phyloP scores from a whole-genome alignment of 1,139 yeast species.

The Zygoascus hellenicus region DNA sequence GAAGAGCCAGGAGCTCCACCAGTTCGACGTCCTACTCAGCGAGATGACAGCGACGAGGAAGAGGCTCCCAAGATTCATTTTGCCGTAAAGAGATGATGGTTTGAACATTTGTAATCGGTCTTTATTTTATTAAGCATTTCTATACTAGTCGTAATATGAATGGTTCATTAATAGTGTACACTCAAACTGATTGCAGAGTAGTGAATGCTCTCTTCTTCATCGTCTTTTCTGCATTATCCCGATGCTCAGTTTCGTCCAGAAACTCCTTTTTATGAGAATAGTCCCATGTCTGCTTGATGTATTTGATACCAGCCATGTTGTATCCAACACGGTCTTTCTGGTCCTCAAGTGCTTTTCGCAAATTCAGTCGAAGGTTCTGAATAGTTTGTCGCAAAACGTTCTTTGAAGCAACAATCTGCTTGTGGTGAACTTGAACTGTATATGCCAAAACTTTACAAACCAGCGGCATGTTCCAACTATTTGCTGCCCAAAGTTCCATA shows the following conservation, averaged over 20 bases:
- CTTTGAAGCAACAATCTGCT: slow-evolving; percentile 48
- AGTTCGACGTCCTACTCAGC: slow-evolving; percentile 8
- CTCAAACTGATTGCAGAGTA: slow-evolving; percentile 16
- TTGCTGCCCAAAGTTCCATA: slow-evolving; percentile 67
- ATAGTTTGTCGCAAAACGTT: slow-evolving; percentile 33
- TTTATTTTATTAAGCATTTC: not conserved
- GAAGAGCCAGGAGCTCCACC: slow-evolving; percentile 7
- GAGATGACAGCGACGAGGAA: slow-evolving; percentile 22
- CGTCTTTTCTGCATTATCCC: slow-evolving; percentile 47
- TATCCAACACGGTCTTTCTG: slow-evolving; percentile 67
- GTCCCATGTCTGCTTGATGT: slow-evolving; percentile 73
- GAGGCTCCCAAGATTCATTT: slow-evolving; percentile 8
- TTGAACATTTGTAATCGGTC: not conserved
- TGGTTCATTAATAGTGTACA: not conserved
- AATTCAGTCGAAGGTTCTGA: slow-evolving; percentile 31
- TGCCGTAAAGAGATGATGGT: slow-evolving; percentile 3
- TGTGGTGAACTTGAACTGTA: slow-evolving; percentile 64
- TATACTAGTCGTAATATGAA: not conserved
- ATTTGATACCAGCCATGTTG: slow-evolving; percentile 78
- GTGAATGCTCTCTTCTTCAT: slow-evolving; percentile 62
- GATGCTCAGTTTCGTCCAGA: slow-evolving; percentile 62
- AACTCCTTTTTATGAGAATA: slow-evolving; percentile 67
- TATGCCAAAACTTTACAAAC: slow-evolving; percentile 74
- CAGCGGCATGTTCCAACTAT: slow-evolving; percentile 48
- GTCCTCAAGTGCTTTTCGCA: slow-evolving; percentile 42